Base-by-base conservation (phyloP, 768 basidiomycete species). In the Thelephora aurantiotincta region DNA sequence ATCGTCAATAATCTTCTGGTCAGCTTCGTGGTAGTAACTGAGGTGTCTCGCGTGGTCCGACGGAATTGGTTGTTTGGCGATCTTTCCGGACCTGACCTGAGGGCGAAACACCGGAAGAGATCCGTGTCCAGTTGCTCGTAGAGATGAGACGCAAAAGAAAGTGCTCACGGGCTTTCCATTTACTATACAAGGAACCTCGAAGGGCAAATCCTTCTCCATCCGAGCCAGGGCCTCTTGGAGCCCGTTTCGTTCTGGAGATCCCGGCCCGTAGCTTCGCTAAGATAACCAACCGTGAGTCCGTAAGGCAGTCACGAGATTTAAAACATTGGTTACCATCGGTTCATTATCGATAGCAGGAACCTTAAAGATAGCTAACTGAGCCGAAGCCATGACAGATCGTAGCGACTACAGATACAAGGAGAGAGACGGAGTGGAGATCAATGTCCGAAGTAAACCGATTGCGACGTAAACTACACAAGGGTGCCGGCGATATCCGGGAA, bases 141-240 rank as follows among this genome's bases (percentile, higher is more conserved):
- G 51, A 14, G 19, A 44, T 41, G 44, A 43, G 37, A 18, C 35
- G n/a, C 16, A 23, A n/a, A 20, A 23, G 26, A 35, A 33, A 7
- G 19, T 20, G 63, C 79, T 50, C 51, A 89, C 90, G 55, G 75
- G 73, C 65, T 85, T 80, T 47, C 96, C 96, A 55, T 97, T 87
- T 52, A 98, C 75, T 52, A 98, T 72, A 58, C 87, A 89, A 6
- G 94, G 96, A 1, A 99, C 86, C 58, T 96, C 84, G 62, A 91
- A 91, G 2, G 93, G 92, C 6, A 86, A 69, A 55, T 82, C 69
- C 51, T 80, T 72, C 62, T 88, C 73, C 84, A 97, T 86, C 70
- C 89, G 71, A 6, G 65, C 59, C 54, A 98, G 59, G 14, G 88
- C 83, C 20, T 73, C 80, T 56, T 82, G 67, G 47, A 98, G 69